Evolutionary conservation across 306 rosid genomes (phyloP).

Genomic region (Alnus rubra): DNA sequence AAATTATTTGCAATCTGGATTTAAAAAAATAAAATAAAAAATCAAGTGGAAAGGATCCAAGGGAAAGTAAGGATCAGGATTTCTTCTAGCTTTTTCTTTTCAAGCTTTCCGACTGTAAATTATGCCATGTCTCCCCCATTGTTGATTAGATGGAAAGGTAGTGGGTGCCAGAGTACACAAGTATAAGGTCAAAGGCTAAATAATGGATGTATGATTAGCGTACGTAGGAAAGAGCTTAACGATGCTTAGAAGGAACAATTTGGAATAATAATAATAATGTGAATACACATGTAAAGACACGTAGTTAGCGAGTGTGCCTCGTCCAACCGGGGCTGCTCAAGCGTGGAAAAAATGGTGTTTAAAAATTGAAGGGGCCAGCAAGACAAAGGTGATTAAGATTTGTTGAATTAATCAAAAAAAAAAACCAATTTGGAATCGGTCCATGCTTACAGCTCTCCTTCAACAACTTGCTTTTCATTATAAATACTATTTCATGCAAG

Average conservation of each 20-base stretch:
- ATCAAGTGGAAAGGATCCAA: neutral
- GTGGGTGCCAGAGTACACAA: conserved; percentile 31
- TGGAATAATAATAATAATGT: neutral
- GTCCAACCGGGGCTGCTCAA: conserved; percentile 14
- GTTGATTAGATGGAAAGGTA: conserved; percentile 3
- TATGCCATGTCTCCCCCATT: neutral
- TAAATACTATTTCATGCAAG: conserved; percentile 47
- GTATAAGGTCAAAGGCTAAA: no score
- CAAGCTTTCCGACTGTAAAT: neutral
- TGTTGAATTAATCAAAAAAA: conserved; percentile 17
- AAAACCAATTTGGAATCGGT: conserved; percentile 44
- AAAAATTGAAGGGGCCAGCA: conserved; percentile 50
- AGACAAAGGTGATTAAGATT: conserved; percentile 25
- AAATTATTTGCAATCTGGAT: no score
- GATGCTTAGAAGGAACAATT: conserved; percentile 9
- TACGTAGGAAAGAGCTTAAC: conserved; percentile 3
- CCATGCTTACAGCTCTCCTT: conserved; percentile 65
- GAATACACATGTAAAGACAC: neutral
- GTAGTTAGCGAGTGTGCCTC: conserved; percentile 39
- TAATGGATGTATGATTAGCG: no score
- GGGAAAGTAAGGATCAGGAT: neutral
- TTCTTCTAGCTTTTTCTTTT: neutral
- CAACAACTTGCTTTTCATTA: conserved; percentile 54
- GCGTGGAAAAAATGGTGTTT: conserved; percentile 1
- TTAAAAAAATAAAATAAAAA: no score